Base-by-base conservation (phyloP, 495 filamentous ascomycete species). In the Extremus antarcticus region DNA sequence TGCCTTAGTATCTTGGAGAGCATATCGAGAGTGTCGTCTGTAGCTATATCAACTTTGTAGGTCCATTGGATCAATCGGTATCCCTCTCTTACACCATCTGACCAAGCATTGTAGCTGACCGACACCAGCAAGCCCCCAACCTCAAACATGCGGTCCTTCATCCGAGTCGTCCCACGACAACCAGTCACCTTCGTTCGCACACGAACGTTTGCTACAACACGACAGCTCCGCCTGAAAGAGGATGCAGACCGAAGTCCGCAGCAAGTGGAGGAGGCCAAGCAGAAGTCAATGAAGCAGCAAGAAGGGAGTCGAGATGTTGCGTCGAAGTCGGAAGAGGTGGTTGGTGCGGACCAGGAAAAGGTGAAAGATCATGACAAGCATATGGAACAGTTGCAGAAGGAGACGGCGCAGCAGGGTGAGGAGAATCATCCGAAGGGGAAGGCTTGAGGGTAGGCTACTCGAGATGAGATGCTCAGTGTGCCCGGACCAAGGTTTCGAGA, bases 371-470 rank as follows among this genome's bases (percentile, higher is more conserved):
- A 67, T 41, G 65, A 58, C 1, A 23, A 59, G 50, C 61, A 68
- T 49, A 65, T 70, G 54, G 55, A 59, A 43, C 55, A 70, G n/a
- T 43, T 70, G 58, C 67, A 70, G 60, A 45, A 66, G 62, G 25
- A 65, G 56, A 63, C 57, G 43, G 50, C 47, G 56, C 50, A 61
- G 54, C 56, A 62, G 58, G 58, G 52, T 15, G 59, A 68, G 57
- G 56, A 62, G 47, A 50, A 51, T 13, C 29, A 57, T 55, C 43
- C 43, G 35, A 20, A 45, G 35, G 54, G 47, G 32, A 57, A 51
- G 23, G 3, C 19, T 7, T 48, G 46, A 48, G 46, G 13, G n/a
- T n/a, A n/a, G n/a, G n/a, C n/a, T n/a, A n/a, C n/a, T n/a, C n/a
- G n/a, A n/a, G 7, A 13, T 35, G 29, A 13, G 29, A 35, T 4